phyloP scores from a whole-genome alignment of 352 stramenopile genomes.

The Phytophthora sp. region DNA sequence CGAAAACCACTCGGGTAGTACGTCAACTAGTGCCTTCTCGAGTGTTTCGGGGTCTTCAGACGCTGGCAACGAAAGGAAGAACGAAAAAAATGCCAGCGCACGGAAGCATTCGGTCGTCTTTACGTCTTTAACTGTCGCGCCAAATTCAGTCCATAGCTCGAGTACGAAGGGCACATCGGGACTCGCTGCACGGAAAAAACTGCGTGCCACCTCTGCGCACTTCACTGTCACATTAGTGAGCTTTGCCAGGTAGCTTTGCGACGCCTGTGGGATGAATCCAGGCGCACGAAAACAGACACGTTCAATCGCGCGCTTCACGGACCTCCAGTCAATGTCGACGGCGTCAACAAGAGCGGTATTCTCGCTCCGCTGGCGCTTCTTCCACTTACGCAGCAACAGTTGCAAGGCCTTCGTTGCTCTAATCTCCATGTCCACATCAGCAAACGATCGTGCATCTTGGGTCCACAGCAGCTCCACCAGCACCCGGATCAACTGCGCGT shows the following conservation, averaged over 20 bases:
- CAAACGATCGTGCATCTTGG: slow-evolving; percentile 40
- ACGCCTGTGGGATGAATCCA: slow-evolving; percentile 41
- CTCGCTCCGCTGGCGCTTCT: slow-evolving; percentile 26
- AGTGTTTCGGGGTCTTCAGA: slow-evolving; percentile 1
- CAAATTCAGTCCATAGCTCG: slow-evolving; percentile 63
- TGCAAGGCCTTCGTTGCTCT: slow-evolving; percentile 43
- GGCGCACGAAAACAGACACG: slow-evolving; percentile 55
- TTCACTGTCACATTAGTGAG: slow-evolving; percentile 53
- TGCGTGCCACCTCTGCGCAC: slow-evolving; percentile 56
- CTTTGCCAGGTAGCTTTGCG: slow-evolving; percentile 41
- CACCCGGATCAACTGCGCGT: slow-evolving; percentile 49
- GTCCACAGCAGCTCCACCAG: slow-evolving; percentile 61
- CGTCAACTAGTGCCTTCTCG: slow-evolving; percentile 15
- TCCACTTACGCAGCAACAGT: slow-evolving; percentile 66
- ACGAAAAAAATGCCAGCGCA: slow-evolving; percentile 63
- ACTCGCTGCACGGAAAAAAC: slow-evolving; percentile 41
- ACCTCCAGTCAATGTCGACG: slow-evolving; percentile 53
- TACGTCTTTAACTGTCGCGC: slow-evolving; percentile 42
- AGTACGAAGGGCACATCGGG: slow-evolving; percentile 35
- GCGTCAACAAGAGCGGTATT: slow-evolving; percentile 13
- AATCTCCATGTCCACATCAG: slow-evolving; percentile 63
- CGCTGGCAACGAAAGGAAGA: slow-evolving; percentile 44
- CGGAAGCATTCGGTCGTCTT: slow-evolving; percentile 65
- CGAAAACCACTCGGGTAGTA: slow-evolving; percentile 64
- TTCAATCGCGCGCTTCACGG: slow-evolving; percentile 49